Conservation (phyloP, 148 eudicot genomes). For the Persicaria maculosa region DNA sequence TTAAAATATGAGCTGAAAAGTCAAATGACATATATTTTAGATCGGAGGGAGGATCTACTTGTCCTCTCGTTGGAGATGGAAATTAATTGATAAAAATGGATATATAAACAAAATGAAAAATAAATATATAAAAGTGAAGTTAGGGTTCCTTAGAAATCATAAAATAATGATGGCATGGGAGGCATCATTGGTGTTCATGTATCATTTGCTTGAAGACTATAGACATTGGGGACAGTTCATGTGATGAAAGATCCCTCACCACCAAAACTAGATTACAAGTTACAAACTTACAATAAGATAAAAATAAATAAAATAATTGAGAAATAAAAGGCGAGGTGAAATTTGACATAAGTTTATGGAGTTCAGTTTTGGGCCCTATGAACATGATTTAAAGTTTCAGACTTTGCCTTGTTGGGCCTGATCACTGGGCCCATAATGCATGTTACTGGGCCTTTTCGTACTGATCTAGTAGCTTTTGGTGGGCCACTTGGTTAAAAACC, state of each 20-base stretch:
- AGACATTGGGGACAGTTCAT: background rate
- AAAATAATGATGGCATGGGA: background rate
- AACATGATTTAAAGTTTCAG: background rate
- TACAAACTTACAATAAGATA: background rate
- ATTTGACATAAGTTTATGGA: background rate
- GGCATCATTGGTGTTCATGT: background rate
- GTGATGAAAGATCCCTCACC: background rate
- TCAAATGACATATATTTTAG: too few relatives aligned
- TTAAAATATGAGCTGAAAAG: too few relatives aligned
- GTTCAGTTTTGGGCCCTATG: background rate
- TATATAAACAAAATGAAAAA: background rate
- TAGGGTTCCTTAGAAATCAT: background rate
- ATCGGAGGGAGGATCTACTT: background rate
- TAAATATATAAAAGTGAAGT: background rate
- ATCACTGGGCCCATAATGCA: background rate
- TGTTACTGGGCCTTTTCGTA: background rate
- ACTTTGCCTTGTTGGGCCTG: background rate
- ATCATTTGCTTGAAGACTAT: background rate
- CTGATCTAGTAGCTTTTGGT: background rate
- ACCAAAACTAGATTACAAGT: slow-evolving; percentile 2
- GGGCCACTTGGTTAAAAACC: background rate
- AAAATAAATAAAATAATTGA: background rate
- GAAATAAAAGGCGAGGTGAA: background rate
- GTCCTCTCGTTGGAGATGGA: background rate
- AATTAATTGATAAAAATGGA: background rate